Conservation (phyloP, 169 alveolate genomes). For the Ichthyophthirius multifiliis region DNA sequence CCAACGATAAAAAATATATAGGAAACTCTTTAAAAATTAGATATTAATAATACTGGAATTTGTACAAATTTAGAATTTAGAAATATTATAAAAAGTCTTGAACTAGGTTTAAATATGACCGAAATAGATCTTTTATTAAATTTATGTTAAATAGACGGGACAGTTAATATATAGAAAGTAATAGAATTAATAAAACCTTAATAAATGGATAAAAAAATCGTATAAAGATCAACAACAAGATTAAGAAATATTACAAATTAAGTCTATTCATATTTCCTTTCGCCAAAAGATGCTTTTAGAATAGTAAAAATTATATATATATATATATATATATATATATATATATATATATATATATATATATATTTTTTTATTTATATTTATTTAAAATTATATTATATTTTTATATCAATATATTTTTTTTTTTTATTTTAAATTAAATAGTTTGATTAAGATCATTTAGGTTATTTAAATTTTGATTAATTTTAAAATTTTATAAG, state of each 20-base stretch:
- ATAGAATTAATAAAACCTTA: conserved; percentile 55
- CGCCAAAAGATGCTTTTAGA: conserved; percentile 78
- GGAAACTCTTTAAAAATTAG: conserved; percentile 50
- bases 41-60: conserved; percentile 59
- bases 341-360: too few species aligned
- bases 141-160: conserved; percentile 69
- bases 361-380: too few species aligned
- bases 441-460: conserved; percentile 51
- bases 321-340: too few species aligned
- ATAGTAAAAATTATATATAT: conserved; percentile 15
- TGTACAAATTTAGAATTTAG: conserved; percentile 69
- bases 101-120: conserved; percentile 70
- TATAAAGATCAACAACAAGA: conserved; percentile 52
- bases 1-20: conserved; percentile 27
- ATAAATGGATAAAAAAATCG: conserved; percentile 44
- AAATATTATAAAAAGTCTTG: conserved; percentile 74
- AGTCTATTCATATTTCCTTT: conserved; percentile 60
- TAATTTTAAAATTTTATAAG: conserved; percentile 53
- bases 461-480: conserved; percentile 59
- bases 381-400: background rate
- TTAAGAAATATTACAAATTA: conserved; percentile 62
- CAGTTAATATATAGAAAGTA: conserved; percentile 67
- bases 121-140: conserved; percentile 79
- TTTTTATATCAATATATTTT: background rate
- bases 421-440: background rate